Percentiles rank a stretch among this genome's conserved stretches.
Conservation (phyloP, 2,329 filamentous ascomycete genomes). For the Pseudocercospora fuligena region DNA sequence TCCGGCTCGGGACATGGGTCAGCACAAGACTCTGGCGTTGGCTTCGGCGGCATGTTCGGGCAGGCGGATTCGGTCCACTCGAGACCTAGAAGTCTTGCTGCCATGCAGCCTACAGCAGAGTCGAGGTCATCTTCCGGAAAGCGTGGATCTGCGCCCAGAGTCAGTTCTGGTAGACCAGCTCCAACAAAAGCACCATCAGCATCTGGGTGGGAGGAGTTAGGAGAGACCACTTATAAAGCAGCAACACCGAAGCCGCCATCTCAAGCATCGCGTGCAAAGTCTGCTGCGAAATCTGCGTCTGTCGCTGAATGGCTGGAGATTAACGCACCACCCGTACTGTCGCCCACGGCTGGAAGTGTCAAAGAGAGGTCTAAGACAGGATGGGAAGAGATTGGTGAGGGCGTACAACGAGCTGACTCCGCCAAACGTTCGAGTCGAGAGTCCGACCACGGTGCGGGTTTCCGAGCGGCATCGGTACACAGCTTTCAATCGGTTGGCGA, state of each 20-base stretch:
- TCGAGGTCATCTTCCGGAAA: conserved; percentile 9
- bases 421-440: neutral
- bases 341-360: neutral
- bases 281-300: neutral
- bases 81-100: conserved; percentile 3
- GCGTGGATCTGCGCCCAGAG: neutral
- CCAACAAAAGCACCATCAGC: neutral
- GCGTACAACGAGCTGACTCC: neutral
- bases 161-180: neutral
- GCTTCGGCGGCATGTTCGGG: conserved; percentile 4
- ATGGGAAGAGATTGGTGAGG: neutral
- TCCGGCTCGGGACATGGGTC: conserved; percentile 10
- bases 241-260: neutral
- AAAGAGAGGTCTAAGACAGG: neutral
- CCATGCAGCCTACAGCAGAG: conserved; percentile 19
- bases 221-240: neutral
- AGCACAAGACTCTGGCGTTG: conserved; percentile 16
- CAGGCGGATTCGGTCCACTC: neutral
- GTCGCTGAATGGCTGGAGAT: neutral
- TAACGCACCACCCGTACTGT: neutral
- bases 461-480: neutral
- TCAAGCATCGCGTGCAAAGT: neutral
- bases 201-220: neutral
- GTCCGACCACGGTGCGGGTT: neutral
- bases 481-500: conserved; percentile 1